Evolutionary conservation across 768 basidiomycete genomes (phyloP), one percentile per base, ranked within the genome.

Genomic region (Paxillus involutus): DNA sequence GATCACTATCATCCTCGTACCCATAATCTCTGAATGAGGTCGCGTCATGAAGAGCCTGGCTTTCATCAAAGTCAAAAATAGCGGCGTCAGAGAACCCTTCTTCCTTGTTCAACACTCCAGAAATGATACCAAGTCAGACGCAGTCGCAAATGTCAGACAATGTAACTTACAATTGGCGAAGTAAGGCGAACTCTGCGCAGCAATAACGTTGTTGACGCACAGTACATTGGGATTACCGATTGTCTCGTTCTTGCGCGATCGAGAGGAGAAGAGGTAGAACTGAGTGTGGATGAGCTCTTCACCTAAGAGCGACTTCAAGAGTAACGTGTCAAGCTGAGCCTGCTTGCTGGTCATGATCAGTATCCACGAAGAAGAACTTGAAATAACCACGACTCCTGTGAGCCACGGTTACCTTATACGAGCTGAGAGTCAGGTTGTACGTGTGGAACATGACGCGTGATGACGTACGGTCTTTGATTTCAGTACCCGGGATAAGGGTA

Each of bases 1-100:
- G 53, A 39, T 67, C 64, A 29, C 65, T 67, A 47, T 67, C 65
- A 10, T 60, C 60, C 9, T 45, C 59, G 48, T 65, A 65, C 9
- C 51, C 65, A 42, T 63, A 61, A 6, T 59, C 60, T 11, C 48
- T 48, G 30, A 58, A 50, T 6, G 37, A 40, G 13, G 39, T 48
- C 12, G 11, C 24, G 13, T 41, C 45, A 4, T 36, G 48, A 26
- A 41, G 43, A 17, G 8, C 11, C 9, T 45, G 42, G 14, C 33
- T 17, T n/a, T 44, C 55, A n/a, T 49, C 33, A 11, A 52, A 59
- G 13, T 54, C 57, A 16, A 49, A 40, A 24, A 53, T 46, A n/a
- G 53, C 5, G 30, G 40, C 10, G 37, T 57, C 47, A 49, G 42
- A 4, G 5, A 16, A 16, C 1, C 14, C 17, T 29, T 48, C 35